Evolutionary conservation across 371 early-diverging fungal genomes (phyloP), one percentile per base, ranked within the genome.

Genomic region (Mucor mucedo): DNA sequence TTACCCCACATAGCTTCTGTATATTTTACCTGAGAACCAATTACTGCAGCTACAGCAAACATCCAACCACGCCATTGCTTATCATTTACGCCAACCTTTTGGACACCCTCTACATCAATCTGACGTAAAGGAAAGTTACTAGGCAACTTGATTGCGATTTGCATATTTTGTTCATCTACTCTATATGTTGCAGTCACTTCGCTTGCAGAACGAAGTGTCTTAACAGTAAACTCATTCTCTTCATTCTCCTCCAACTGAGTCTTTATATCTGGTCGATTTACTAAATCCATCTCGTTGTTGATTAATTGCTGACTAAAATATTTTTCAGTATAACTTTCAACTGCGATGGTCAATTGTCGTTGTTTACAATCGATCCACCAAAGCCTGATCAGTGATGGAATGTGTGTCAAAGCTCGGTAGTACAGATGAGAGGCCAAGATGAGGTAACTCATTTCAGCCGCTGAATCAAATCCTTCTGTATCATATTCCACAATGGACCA

Each of bases 41-140:
- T 88, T 5, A 92, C 87, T 2, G 93, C 85, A 39, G 88, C 82
- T 7, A 91, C 85, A 0, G 89, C 85, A 55, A 97, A 81, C 67
- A 95, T 77, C 97, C 97, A 97, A 27, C 89, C 87, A 55, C 96
- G 80, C 98, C 97, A 97, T 53, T 89, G 81, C 11, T 86, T 79
- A 55, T 98, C 97, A 52, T 77, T 80, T 11, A 98, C 91, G 1
- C 94, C 97, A 8, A 91, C 91, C n/a, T 88, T 85, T 27, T 85
- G 83, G 35, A 88, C 84, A 4, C 92, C 89, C 38, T 92, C 93
- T 10, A 96, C 89, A 32, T 89, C 88, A 9, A 95, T 90, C 55
- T 89, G 92, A 0, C 86, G 75, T 55, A 98, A 73, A 1, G 98
- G 98, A 72, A 90, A 97, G 32, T 84, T 83, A 40, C 76, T 61